These are phyloP conservation scores for Elongisporangium senticosum DNA, from an alignment of 352 stramenopile species.

Conservation along the genomic window DNA sequence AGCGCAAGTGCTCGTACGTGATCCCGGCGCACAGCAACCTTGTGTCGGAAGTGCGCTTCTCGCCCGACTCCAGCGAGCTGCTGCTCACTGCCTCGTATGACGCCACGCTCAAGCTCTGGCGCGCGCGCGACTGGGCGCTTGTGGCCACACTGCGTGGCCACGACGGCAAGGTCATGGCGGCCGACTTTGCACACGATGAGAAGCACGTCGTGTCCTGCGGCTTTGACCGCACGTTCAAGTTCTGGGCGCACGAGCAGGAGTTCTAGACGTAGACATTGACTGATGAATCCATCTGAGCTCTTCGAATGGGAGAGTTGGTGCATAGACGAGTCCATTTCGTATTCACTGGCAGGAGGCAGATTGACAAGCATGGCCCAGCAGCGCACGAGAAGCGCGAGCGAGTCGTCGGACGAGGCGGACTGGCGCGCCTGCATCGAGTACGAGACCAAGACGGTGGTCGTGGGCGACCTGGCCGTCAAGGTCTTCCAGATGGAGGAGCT, in stretches of 20 bases:
- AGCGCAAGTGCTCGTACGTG: conserved; percentile 88
- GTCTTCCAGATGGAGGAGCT: conserved; percentile 63
- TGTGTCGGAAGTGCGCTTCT: conserved; percentile 90
- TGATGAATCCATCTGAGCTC: background rate
- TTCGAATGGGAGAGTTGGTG: background rate
- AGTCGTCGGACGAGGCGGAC: conserved; percentile 31
- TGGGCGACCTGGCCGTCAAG: conserved; percentile 35
- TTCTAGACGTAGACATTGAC: conserved; percentile 55
- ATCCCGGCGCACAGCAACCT: conserved; percentile 94
- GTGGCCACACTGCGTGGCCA: conserved; percentile 88
- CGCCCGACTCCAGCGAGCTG: conserved; percentile 74
- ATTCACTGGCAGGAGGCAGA: background rate
- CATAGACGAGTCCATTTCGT: background rate
- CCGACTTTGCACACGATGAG: conserved; percentile 89
- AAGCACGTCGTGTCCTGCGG: conserved; percentile 86
- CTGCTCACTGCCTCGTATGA: conserved; percentile 93
- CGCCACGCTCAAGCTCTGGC: conserved; percentile 92
- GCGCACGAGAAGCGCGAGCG: background rate
- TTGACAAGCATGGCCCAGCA: background rate
- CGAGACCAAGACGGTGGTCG: conserved; percentile 36
- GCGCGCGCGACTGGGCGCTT: conserved; percentile 90
- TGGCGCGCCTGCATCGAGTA: conserved; percentile 53
- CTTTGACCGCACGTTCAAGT: conserved; percentile 91
- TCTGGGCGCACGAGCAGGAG: conserved; percentile 88
- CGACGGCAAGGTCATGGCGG: conserved; percentile 93